Evolutionary conservation across 106 monocot genomes (phyloP), one percentile per base, ranked within the genome.

Genomic region (Apostasia ramifera): DNA sequence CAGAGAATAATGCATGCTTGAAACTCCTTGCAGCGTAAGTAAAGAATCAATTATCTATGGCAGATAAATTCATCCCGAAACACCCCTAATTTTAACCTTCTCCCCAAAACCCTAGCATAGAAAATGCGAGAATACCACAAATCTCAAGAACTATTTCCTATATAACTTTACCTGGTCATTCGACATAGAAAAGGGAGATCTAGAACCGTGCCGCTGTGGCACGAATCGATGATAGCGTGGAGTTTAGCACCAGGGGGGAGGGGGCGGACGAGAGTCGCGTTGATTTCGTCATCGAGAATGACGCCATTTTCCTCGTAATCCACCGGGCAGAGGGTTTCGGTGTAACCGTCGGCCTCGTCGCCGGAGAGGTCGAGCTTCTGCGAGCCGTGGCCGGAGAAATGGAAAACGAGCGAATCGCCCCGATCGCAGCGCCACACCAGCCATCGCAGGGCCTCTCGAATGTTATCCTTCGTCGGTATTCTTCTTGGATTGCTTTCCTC

Each of bases 331-430:
- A 94, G 83, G 9, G 91, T 85, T 83, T 94, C 91, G 52, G 91
- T 85, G 55, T 70, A 81, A 53, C 94, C 94, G 56, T 94, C 94
- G 9, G 53, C 12, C 75, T 94, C 94, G 6, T 94, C 88, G 47
- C 66, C 72, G 13, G 49, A 65, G 6, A 14, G 42, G 63, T 84
- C 85, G 37, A 73, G 69, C 71, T 77, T 76, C 79, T 91, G 94
- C 6, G 78, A 73, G 2, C 87, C 94, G 63, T 94, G 94, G 15
- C 94, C 90, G 9, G 94, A 94, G 91, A 83, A 94, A 73, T 94
- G 91, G 81, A 94, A 94, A 52, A 94, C 69, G 3, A 94, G 91
- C 0, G 90, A 94, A 80, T 94, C 85, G 9, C 94, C 91, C 5
- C 73, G 2, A 9, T 42, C 40, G 81, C 78, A 74, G 46, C 73